Evolutionary conservation across 2,329 filamentous ascomycete species (phyloP), one percentile per base, ranked within the genome.

Genomic region (Paecilomyces fulvus): DNA sequence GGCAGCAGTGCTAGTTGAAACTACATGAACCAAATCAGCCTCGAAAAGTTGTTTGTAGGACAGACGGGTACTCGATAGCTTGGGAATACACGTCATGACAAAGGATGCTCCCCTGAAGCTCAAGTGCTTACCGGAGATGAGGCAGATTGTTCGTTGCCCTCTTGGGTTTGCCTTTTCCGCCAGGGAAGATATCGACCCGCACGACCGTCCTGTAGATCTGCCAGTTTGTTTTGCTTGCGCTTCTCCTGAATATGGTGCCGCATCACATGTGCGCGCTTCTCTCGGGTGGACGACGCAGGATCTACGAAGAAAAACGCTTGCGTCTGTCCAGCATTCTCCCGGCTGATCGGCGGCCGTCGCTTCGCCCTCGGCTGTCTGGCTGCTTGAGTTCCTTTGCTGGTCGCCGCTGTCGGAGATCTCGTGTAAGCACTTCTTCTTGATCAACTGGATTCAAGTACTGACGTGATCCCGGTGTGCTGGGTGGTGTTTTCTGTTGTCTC

Each of bases 251-350:
- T 72, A 63, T 75, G 73, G 55, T 75, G 71, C 33, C 71, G 71
- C 73, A 75, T 75, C 20, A 75, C 73, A 67, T 75, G 73, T 6
- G 73, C 72, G 30, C 73, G 71, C 54, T 75, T 75, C 55, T 73
- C 73, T 30, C 70, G 69, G 17, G 70, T 74, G 3, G 72, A 74
- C 3, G 73, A 73, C 54, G 65, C 68, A 7, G 66, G 67, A 53
- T 75, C 68, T 51, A 75, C 73, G 60, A 75, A 75, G 57, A 73
- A 75, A 55, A 75, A 75, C 5, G 65, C 58, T 60, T 71, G 70
- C 10, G 60, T 68, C 55, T 68, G 68, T 21, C 58, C 54, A 1
- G 61, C 52, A 43, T 61, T 59, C 10, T 62, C 61, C 14, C 63
- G 60, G 1, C 63, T 54, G 23, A 60, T 60, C n/a, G 65, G 56